Conservation (phyloP, 73 alveolate genomes). For the Paramecium octaurelia region DNA sequence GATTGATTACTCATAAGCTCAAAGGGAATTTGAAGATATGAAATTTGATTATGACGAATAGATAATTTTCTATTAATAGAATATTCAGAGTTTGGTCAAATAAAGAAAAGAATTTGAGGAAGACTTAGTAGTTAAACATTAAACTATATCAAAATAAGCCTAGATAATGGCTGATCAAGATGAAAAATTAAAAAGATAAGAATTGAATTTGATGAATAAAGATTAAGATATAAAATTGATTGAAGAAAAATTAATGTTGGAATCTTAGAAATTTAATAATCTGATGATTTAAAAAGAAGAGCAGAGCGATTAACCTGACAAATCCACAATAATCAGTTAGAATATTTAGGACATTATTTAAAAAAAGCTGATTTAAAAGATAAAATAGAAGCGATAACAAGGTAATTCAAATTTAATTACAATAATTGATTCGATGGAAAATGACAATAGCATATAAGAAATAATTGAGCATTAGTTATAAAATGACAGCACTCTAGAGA, state of each 20-base stretch:
- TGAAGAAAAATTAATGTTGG: background rate
- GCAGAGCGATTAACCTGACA: background rate
- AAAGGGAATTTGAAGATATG: conserved; percentile 32
- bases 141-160: background rate
- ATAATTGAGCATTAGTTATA: background rate
- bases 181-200: conserved; percentile 5
- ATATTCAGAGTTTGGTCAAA: background rate
- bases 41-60: conserved; percentile 34
- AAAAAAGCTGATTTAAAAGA: background rate
- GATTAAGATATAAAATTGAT: background rate
- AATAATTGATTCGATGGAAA: background rate
- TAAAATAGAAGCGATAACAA: background rate
- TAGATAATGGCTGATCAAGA: background rate
- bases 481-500: background rate
- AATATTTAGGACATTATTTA: background rate
- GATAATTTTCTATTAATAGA: background rate
- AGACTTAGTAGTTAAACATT: background rate
- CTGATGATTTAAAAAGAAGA: background rate
- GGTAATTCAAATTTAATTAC: background rate
- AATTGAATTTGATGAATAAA: background rate
- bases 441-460: background rate
- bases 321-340: background rate
- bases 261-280: background rate
- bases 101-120: background rate
- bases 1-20: background rate